These are phyloP conservation scores for Colletotrichum theobromicola DNA, from an alignment of 2,329 filamentous ascomycete genomes.

Conservation along the genomic window DNA sequence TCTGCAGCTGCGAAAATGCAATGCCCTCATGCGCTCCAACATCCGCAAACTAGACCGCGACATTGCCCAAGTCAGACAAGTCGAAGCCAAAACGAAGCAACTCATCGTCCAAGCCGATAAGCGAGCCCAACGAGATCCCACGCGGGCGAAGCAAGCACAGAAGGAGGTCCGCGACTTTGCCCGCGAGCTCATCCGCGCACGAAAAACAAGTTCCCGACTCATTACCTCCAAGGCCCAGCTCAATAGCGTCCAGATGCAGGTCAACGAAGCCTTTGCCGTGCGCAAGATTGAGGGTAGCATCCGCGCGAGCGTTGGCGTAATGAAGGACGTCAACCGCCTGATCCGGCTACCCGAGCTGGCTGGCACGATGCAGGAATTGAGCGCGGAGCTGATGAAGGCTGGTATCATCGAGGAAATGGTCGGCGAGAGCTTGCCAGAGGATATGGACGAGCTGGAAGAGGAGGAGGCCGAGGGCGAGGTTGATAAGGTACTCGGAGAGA, in stretches of 20 bases:
- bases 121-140: conserved; percentile 80
- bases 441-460: conserved; percentile 73
- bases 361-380: conserved; percentile 87
- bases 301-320: conserved; percentile 84
- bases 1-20: conserved; percentile 89
- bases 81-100: conserved; percentile 84
- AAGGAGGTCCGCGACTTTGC: conserved; percentile 89
- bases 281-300: conserved; percentile 96
- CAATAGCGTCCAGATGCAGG: conserved; percentile 93
- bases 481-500: conserved; percentile 90
- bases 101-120: conserved; percentile 84
- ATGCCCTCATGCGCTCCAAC: conserved; percentile 85
- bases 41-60: conserved; percentile 95
- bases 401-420: conserved; percentile 99
- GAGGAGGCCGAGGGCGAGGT: conserved; percentile 80
- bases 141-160: conserved; percentile 78
- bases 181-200: conserved; percentile 81
- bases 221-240: conserved; percentile 91
- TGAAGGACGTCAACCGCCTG: conserved; percentile 94
- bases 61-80: conserved; percentile 76
- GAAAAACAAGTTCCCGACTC: conserved; percentile 76
- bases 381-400: conserved; percentile 87
- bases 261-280: conserved; percentile 94
- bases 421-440: conserved; percentile 81
- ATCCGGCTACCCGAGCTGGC: conserved; percentile 86